These are phyloP conservation scores for Casuarina equisetifolia DNA, from an alignment of 306 rosid genomes.

Conservation along the genomic window DNA sequence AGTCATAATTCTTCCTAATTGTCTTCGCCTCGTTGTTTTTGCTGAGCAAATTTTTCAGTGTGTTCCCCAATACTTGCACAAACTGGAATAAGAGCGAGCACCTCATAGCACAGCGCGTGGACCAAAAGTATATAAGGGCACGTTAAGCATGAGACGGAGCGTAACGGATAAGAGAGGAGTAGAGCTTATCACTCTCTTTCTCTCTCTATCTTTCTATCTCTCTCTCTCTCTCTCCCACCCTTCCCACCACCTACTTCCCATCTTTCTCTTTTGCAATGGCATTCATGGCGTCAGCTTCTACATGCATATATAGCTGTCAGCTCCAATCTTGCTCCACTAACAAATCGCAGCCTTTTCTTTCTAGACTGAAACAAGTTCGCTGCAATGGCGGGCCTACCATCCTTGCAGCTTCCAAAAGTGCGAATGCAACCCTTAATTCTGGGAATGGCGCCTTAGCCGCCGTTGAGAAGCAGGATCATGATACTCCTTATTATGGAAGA, in stretches of 20 bases:
- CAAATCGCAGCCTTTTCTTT: slow-evolving; percentile 28
- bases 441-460: slow-evolving; percentile 60
- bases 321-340: slow-evolving; percentile 31
- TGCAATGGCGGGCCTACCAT: slow-evolving; percentile 18
- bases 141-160: not conserved
- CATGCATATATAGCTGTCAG: slow-evolving; percentile 19
- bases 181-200: not conserved
- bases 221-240: slow-evolving; percentile 12
- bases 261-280: slow-evolving; percentile 30
- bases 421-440: slow-evolving; percentile 41
- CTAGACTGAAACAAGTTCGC: slow-evolving; percentile 18
- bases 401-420: slow-evolving; percentile 25
- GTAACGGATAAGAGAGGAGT: slow-evolving; percentile 12
- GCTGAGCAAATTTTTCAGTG: too few relatives aligned
- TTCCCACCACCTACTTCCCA: not conserved
- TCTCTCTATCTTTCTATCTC: slow-evolving; percentile 17
- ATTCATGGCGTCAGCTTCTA: slow-evolving; percentile 20
- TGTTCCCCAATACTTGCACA: too few relatives aligned
- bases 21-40: too few relatives aligned
- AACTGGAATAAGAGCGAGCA: too few relatives aligned
- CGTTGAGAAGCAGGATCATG: slow-evolving; percentile 32
- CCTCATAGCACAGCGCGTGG: not conserved
- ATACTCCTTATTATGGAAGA: slow-evolving; percentile 49
- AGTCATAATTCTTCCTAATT: not conserved
- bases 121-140: too few relatives aligned